phyloP scores from a whole-genome alignment of 2,329 filamentous ascomycete genomes.

The Paraphaeosphaeria sporulosa region DNA sequence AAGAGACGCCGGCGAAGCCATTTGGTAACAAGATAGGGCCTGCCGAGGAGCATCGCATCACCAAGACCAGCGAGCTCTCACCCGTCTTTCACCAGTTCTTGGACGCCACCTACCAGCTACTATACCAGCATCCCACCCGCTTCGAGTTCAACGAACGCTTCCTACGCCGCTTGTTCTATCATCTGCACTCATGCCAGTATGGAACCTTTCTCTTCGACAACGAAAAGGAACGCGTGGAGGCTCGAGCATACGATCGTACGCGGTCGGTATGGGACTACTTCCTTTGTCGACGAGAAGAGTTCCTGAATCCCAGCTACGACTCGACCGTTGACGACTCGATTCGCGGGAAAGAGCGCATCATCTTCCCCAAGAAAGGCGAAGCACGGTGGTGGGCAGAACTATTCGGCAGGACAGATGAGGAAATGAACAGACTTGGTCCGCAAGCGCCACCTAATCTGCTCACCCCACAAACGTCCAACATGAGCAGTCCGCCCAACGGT shows the following conservation, averaged over 20 bases:
- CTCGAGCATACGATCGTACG: slow-evolving; percentile 73
- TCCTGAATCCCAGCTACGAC: slow-evolving; percentile 83
- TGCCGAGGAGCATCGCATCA: slow-evolving; percentile 70
- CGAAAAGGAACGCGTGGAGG: slow-evolving; percentile 83
- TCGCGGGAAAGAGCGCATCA: slow-evolving; percentile 79
- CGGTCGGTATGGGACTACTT: slow-evolving; percentile 97
- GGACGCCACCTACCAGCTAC: slow-evolving; percentile 89
- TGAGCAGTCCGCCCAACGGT: slow-evolving; percentile 26
- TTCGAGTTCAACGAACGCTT: slow-evolving; percentile 99
- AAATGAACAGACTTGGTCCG: slow-evolving; percentile 78
- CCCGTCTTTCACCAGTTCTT: slow-evolving; percentile 98
- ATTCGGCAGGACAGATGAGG: slow-evolving; percentile 84
- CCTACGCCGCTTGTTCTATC: slow-evolving; percentile 85
- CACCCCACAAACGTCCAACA: slow-evolving; percentile 38
- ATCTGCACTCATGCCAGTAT: slow-evolving; percentile 95
- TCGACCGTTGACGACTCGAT: slow-evolving; percentile 77
- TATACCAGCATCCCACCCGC: slow-evolving; percentile 82
- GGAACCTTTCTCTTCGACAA: slow-evolving; percentile 96
- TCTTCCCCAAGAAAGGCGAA: slow-evolving; percentile 79
- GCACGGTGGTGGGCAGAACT: slow-evolving; percentile 93
- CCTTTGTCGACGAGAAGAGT: slow-evolving; percentile 78
- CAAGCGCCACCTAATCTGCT: slow-evolving; percentile 32
- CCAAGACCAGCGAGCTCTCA: slow-evolving; percentile 87
- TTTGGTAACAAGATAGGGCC: slow-evolving; percentile 46
- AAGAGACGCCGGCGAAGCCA: slow-evolving; percentile 38